phyloP scores from a whole-genome alignment of 2,329 filamentous ascomycete species.

The Fusarium fujikuroi region DNA sequence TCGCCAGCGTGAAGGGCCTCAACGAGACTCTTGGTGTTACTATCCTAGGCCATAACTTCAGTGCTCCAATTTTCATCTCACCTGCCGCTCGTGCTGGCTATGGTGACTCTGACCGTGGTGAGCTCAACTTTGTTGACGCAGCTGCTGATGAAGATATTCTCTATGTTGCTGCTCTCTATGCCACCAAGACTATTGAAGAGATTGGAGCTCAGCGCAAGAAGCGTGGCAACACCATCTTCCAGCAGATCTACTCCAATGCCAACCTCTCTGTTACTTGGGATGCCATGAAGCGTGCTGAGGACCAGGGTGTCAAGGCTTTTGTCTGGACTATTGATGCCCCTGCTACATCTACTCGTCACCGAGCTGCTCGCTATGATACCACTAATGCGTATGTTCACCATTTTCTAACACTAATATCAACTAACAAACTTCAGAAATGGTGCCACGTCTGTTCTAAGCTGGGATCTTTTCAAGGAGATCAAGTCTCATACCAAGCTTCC shows the following conservation, averaged over 20 bases:
- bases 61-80: slow-evolving; percentile 61
- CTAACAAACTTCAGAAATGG: slow-evolving; percentile 13
- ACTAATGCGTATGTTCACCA: slow-evolving; percentile 29
- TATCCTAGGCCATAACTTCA: slow-evolving; percentile 60
- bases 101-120: slow-evolving; percentile 54
- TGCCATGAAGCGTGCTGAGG: slow-evolving; percentile 47
- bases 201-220: slow-evolving; percentile 45
- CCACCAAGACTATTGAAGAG: slow-evolving; percentile 50
- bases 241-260: slow-evolving; percentile 50
- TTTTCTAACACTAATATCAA: fast-evolving
- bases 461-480: slow-evolving; percentile 46
- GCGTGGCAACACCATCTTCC: slow-evolving; percentile 46
- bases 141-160: slow-evolving; percentile 58
- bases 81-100: slow-evolving; percentile 58
- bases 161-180: slow-evolving; percentile 53
- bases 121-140: slow-evolving; percentile 60
- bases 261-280: slow-evolving; percentile 50
- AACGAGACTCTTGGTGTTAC: slow-evolving; percentile 53
- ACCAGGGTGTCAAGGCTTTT: slow-evolving; percentile 51
- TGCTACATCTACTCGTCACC: slow-evolving; percentile 37
- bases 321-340: slow-evolving; percentile 52
- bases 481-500: slow-evolving; percentile 49
- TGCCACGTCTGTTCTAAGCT: slow-evolving; percentile 39
- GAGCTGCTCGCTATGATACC: slow-evolving; percentile 43
- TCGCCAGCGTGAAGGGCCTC: slow-evolving; percentile 47